Percentiles rank a stretch among this genome's conserved stretches.
Conservation (phyloP, 2,329 filamentous ascomycete genomes). For the Sarocladiaceae sp. region DNA sequence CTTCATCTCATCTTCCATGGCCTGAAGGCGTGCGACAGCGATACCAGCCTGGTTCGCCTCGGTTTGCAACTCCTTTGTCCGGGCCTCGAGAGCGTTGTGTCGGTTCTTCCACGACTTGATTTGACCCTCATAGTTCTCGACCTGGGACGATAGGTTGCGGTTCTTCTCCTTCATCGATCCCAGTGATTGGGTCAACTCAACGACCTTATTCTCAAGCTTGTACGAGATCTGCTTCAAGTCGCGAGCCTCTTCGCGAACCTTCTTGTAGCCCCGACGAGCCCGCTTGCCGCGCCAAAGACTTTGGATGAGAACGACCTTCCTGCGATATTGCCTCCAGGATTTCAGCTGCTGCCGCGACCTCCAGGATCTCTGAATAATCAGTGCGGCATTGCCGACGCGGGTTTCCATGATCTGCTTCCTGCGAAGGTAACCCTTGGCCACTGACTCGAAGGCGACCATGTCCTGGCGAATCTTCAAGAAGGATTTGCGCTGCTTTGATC, state of each 20-base stretch:
- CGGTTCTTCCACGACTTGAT: conserved; percentile 93
- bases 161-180: conserved; percentile 92
- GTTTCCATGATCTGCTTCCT: conserved; percentile 91
- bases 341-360: conserved; percentile 71
- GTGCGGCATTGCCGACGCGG: conserved; percentile 82
- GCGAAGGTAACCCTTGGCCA: conserved; percentile 85
- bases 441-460: conserved; percentile 80
- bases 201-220: conserved; percentile 98
- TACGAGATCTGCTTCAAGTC: conserved; percentile 99
- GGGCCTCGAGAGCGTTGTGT: conserved; percentile 81
- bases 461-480: conserved; percentile 76
- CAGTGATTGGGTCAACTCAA: conserved; percentile 90
- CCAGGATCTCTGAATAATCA: conserved; percentile 87
- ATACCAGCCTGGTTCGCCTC: conserved; percentile 98
- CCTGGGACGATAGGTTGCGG: conserved; percentile 78
- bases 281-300: conserved; percentile 83
- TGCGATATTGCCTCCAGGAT: conserved; percentile 81
- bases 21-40: conserved; percentile 79
- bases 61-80: conserved; percentile 88
- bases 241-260: conserved; percentile 85
- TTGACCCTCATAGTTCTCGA: conserved; percentile 93
- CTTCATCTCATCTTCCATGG: conserved; percentile 93
- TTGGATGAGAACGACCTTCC: conserved; percentile 83
- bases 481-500: conserved; percentile 77
- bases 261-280: conserved; percentile 83